A percentile compares a stretch with the other conserved stretches of the same genome.
These are phyloP conservation scores for Solanum phureja DNA, from an alignment of 257 asterid species.

Conservation along the genomic window DNA sequence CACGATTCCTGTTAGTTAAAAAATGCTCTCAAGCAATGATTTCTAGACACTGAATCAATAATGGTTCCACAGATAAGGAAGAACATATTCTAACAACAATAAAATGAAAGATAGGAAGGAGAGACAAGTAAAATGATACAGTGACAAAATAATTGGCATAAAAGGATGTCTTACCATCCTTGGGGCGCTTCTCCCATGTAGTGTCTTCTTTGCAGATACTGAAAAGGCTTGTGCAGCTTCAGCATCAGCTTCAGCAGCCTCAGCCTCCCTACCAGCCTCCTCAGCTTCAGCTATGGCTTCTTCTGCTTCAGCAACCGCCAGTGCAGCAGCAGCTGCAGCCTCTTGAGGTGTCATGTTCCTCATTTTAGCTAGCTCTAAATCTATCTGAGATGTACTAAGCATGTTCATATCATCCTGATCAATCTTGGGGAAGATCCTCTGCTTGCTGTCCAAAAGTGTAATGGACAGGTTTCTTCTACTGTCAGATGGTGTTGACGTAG, in stretches of 20 bases:
- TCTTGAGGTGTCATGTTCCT: slow-evolving; percentile 45
- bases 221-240: slow-evolving; percentile 42
- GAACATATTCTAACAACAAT: background rate
- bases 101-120: background rate
- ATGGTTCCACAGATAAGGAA: background rate
- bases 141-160: background rate
- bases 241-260: slow-evolving; percentile 65
- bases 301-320: slow-evolving; percentile 63
- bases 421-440: slow-evolving; percentile 12
- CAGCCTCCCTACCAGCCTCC: slow-evolving; percentile 53
- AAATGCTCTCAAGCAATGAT: background rate
- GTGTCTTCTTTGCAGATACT: slow-evolving; percentile 25
- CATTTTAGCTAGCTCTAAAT: slow-evolving; percentile 30
- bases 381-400: slow-evolving; percentile 14
- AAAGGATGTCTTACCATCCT: slow-evolving; percentile 21
- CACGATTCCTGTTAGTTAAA: background rate
- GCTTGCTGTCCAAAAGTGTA: slow-evolving; percentile 17
- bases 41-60: background rate
- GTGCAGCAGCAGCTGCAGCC: slow-evolving; percentile 53
- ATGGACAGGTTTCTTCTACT: slow-evolving; percentile 18
- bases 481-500: slow-evolving; percentile 12
- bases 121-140: background rate
- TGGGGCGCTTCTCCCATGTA: slow-evolving; percentile 21
- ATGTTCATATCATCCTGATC: slow-evolving; percentile 9
- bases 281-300: slow-evolving; percentile 54